Percentiles rank a stretch among this genome's conserved stretches.
phyloP scores from a whole-genome alignment of 805 yeast species.

The Kuraishia cidri region DNA sequence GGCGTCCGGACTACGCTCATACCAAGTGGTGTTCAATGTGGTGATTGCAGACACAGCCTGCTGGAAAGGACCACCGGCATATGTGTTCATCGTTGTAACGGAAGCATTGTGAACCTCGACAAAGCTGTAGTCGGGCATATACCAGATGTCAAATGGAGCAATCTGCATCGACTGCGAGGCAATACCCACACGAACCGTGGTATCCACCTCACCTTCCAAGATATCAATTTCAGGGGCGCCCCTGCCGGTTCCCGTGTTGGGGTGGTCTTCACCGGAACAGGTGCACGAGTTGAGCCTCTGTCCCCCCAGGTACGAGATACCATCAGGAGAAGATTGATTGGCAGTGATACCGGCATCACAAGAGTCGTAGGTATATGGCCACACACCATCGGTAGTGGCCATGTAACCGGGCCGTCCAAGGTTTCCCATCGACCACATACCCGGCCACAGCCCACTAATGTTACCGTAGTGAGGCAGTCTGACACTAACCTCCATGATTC shows the following conservation, averaged over 20 bases:
- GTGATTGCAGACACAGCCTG: conserved; percentile 85
- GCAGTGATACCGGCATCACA: conserved; percentile 96
- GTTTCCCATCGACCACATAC: conserved; percentile 92
- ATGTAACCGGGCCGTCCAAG: conserved; percentile 86
- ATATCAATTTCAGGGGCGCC: conserved; percentile 96
- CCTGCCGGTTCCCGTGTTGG: conserved; percentile 80
- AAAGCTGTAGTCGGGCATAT: conserved; percentile 78
- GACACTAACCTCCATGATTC: conserved; percentile 68
- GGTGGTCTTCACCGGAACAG: conserved; percentile 79
- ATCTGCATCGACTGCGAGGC: conserved; percentile 91
- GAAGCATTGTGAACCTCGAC: conserved; percentile 62
- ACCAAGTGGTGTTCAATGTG: conserved; percentile 77
- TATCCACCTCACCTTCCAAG: conserved; percentile 73
- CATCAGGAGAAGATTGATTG: conserved; percentile 86
- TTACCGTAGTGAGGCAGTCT: conserved; percentile 73
- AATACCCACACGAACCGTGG: conserved; percentile 42
- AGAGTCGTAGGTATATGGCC: conserved; percentile 86
- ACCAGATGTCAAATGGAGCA: conserved; percentile 95
- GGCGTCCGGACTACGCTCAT: conserved; percentile 40
- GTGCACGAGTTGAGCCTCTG: conserved; percentile 73
- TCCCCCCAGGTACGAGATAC: conserved; percentile 80
- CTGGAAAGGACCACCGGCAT: conserved; percentile 90
- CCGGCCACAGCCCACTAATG: conserved; percentile 90
- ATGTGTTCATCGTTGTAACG: conserved; percentile 75
- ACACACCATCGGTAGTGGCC: conserved; percentile 84